phyloP scores from a whole-genome alignment of 768 basidiomycete species.

The Mycena maculata region DNA sequence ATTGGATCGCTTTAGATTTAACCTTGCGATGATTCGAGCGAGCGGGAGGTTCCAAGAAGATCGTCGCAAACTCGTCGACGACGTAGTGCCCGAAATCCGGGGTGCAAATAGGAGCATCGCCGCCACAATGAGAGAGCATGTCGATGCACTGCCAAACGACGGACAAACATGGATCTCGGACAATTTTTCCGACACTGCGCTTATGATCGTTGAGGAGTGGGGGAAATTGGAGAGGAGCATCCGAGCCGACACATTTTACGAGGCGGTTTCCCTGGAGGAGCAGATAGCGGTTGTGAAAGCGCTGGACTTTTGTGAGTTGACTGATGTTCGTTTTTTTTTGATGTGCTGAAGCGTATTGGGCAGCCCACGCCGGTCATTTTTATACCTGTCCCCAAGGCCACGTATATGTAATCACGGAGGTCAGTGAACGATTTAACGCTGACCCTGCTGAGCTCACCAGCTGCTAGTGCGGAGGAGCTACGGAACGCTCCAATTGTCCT shows the following conservation, averaged over 20 bases:
- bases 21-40: constrained; percentile 49
- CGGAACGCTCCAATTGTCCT: constrained; percentile 59
- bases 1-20: constrained; percentile 64
- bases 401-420: constrained; percentile 68
- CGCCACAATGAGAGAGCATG: constrained; percentile 34
- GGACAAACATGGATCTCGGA: constrained; percentile 53
- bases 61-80: constrained; percentile 40
- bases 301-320: constrained; percentile 58
- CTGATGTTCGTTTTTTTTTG: background rate
- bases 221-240: constrained; percentile 52
- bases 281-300: constrained; percentile 61
- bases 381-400: constrained; percentile 71
- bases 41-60: constrained; percentile 39
- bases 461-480: constrained; percentile 75
- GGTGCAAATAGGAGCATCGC: constrained; percentile 21
- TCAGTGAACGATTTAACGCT: constrained; percentile 39
- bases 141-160: constrained; percentile 39
- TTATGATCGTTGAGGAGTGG: constrained; percentile 61
- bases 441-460: background rate
- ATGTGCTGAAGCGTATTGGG: background rate
- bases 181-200: constrained; percentile 54
- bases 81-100: constrained; percentile 9
- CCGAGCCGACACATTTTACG: constrained; percentile 58
- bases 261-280: constrained; percentile 65
- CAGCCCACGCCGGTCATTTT: constrained; percentile 57